Conservation (phyloP, 2,329 filamentous ascomycete genomes). For the Aspergillus calidoustus region DNA sequence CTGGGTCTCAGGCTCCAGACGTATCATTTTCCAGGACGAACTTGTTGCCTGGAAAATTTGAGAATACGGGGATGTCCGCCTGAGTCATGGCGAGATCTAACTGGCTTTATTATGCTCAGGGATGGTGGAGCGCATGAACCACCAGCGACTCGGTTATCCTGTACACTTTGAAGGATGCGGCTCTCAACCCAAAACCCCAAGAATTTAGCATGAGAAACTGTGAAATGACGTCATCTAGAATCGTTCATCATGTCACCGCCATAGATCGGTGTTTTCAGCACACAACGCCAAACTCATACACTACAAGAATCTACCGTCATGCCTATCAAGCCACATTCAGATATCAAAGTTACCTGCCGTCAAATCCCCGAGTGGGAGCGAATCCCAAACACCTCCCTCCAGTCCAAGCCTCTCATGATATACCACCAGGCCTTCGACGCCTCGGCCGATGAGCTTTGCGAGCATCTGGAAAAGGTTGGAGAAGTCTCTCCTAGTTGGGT, state of each 20-base stretch:
- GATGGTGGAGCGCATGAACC: too few species aligned
- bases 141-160: too few species aligned
- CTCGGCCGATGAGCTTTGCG: constrained; percentile 58
- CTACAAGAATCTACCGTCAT: constrained; percentile 23
- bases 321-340: constrained; percentile 50
- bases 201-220: neutral
- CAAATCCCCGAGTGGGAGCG: constrained; percentile 61
- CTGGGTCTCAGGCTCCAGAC: neutral
- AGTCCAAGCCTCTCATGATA: constrained; percentile 66
- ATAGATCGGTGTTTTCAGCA: too few species aligned
- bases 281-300: neutral
- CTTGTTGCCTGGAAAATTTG: neutral
- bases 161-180: neutral
- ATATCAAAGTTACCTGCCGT: constrained; percentile 62
- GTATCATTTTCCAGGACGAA: neutral
- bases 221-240: neutral
- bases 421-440: constrained; percentile 64
- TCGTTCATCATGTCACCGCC: neutral
- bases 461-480: constrained; percentile 57
- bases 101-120: neutral
- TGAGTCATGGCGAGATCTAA: neutral
- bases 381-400: constrained; percentile 68
- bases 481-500: constrained; percentile 68
- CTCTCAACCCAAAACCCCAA: neutral
- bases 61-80: neutral